Evolutionary conservation across 441 rosid genomes (phyloP).

Genomic region (Erodium moschatum): DNA sequence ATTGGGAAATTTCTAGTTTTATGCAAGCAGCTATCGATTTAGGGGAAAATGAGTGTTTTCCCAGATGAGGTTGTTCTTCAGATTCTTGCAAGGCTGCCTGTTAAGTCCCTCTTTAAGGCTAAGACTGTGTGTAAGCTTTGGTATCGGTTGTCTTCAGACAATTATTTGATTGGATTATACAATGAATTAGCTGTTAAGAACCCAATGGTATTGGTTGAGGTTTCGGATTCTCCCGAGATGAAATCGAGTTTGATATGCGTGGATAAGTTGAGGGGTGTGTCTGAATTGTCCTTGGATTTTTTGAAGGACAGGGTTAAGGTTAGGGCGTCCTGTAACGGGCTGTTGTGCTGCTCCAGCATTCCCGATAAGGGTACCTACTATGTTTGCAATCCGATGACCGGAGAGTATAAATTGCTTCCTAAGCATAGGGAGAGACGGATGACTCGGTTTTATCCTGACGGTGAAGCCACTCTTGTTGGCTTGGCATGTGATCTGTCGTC

Average conservation of each 20-base stretch:
- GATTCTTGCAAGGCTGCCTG: constrained; percentile 69
- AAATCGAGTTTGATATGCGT: constrained; percentile 53
- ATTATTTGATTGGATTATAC: constrained; percentile 46
- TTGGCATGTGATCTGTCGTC: constrained; percentile 42
- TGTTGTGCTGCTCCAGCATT: constrained; percentile 70
- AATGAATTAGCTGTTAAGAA: constrained; percentile 47
- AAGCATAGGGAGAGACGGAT: constrained; percentile 59
- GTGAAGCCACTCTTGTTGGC: constrained; percentile 78
- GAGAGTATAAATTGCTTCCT: constrained; percentile 55
- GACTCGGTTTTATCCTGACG: constrained; percentile 68
- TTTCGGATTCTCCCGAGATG: constrained; percentile 42
- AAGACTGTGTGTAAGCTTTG: constrained; percentile 72
- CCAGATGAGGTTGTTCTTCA: constrained; percentile 65
- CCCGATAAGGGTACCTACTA: constrained; percentile 69
- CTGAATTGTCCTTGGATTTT: constrained; percentile 61
- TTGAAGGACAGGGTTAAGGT: constrained; percentile 58
- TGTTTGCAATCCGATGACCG: constrained; percentile 76
- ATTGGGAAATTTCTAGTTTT: not conserved
- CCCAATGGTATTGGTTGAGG: constrained; percentile 49
- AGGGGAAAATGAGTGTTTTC: constrained; percentile 31
- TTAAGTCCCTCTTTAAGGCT: constrained; percentile 50
- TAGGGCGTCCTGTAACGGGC: constrained; percentile 75
- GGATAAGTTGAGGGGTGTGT: constrained; percentile 50
- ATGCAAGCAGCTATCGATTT: constrained; percentile 10
- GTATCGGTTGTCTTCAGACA: constrained; percentile 48